phyloP scores from a whole-genome alignment of 129 eudicot species.

The Dittrichia graveolens region DNA sequence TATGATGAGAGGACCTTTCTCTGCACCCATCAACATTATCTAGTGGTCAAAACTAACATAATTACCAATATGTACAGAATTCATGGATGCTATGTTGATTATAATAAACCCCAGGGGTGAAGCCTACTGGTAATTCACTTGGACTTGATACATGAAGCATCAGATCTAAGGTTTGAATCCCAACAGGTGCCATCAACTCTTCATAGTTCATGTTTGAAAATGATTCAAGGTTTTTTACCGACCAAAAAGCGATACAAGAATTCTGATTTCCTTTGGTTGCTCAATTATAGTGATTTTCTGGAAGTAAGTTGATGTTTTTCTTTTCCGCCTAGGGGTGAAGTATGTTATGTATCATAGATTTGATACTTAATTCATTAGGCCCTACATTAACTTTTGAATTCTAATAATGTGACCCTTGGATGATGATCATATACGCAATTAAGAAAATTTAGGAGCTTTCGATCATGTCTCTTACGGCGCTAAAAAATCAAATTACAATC shows the following conservation, averaged over 20 bases:
- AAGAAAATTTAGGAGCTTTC: too few relatives aligned
- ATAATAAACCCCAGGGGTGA: background rate
- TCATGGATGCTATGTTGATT: constrained; percentile 36
- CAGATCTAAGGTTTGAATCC: constrained; percentile 19
- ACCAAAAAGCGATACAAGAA: constrained; percentile 2
- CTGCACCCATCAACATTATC: constrained; percentile 66
- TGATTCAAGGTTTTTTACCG: background rate
- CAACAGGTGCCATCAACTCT: background rate
- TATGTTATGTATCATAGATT: constrained; percentile 4
- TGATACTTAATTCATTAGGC: background rate
- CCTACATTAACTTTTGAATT: background rate
- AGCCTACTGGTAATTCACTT: background rate
- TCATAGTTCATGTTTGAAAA: background rate
- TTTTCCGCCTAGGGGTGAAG: constrained; percentile 1
- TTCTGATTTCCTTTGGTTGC: background rate
- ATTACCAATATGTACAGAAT: constrained; percentile 21
- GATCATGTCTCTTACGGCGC: too few relatives aligned
- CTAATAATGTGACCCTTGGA: background rate
- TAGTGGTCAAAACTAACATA: constrained; percentile 40
- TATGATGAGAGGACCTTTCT: constrained; percentile 68
- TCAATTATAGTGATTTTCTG: background rate
- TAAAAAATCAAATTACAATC: background rate
- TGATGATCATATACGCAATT: too few relatives aligned
- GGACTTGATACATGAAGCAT: constrained; percentile 12
- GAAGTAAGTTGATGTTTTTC: background rate